These are phyloP conservation scores for Podila clonocystis DNA, from an alignment of 192 early-diverging fungal species.

Conservation along the genomic window DNA sequence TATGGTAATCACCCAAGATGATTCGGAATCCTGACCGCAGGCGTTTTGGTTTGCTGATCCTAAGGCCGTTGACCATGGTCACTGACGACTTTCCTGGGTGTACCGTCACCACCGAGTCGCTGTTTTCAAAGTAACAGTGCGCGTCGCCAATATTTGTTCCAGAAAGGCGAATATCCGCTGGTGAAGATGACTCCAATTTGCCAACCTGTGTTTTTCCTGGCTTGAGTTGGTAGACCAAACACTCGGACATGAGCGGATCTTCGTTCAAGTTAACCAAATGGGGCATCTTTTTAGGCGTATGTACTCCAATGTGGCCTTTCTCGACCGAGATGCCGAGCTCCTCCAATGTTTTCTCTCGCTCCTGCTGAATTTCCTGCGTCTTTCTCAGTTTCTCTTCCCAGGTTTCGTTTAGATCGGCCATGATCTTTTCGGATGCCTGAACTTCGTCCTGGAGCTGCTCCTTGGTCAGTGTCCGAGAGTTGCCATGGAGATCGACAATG, in stretches of 20 bases:
- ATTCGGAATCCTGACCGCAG: constrained; percentile 80
- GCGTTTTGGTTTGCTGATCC: constrained; percentile 62
- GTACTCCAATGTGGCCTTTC: constrained; percentile 75
- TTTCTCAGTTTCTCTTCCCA: constrained; percentile 84
- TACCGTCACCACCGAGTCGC: constrained; percentile 64
- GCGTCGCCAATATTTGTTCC: constrained; percentile 67
- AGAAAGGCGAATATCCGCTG: constrained; percentile 68
- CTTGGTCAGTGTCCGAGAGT: constrained; percentile 56
- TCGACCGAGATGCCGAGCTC: constrained; percentile 84
- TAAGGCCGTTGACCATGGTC: constrained; percentile 84
- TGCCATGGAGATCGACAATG: constrained; percentile 56
- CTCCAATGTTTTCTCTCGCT: constrained; percentile 77
- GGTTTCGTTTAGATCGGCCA: constrained; percentile 82
- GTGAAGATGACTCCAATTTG: constrained; percentile 32
- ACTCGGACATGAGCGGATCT: constrained; percentile 92
- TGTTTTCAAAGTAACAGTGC: constrained; percentile 84
- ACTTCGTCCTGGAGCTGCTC: constrained; percentile 81
- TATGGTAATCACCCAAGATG: constrained; percentile 83
- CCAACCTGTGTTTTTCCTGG: constrained; percentile 80
- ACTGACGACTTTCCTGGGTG: constrained; percentile 64
- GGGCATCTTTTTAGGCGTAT: constrained; percentile 81
- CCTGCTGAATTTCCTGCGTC: constrained; percentile 76
- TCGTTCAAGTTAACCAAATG: constrained; percentile 93
- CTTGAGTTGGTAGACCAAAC: constrained; percentile 86
- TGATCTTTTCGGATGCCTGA: constrained; percentile 85